These are phyloP conservation scores for Wickerhamiella infanticola DNA, from an alignment of 1,139 yeast genomes.

Conservation along the genomic window DNA sequence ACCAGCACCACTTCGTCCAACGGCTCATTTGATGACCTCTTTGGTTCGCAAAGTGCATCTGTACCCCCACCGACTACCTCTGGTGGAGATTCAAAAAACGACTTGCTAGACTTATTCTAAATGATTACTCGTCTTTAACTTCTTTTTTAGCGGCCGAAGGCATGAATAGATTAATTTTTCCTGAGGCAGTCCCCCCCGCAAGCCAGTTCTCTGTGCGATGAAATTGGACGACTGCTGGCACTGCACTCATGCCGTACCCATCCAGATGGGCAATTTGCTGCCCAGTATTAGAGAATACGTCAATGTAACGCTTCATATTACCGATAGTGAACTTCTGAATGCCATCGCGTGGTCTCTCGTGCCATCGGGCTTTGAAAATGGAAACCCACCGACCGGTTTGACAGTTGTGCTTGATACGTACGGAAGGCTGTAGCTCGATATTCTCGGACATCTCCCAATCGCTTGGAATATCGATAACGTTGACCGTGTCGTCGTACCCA, in stretches of 20 bases:
- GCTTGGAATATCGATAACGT: conserved; percentile 40
- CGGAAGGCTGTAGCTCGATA: conserved; percentile 34
- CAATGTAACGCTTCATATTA: conserved; percentile 79
- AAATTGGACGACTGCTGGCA: conserved; percentile 74
- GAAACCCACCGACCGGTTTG: conserved; percentile 97
- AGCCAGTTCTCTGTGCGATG: conserved; percentile 84
- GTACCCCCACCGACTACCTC: neutral
- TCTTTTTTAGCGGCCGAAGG: neutral
- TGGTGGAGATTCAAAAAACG: neutral
- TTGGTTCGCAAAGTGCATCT: neutral
- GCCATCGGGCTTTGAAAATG: conserved; percentile 79
- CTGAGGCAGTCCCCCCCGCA: conserved; percentile 88
- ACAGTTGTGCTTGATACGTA: conserved; percentile 68
- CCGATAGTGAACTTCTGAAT: conserved; percentile 78
- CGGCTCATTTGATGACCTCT: neutral
- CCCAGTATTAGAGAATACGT: conserved; percentile 64
- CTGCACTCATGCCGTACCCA: conserved; percentile 55
- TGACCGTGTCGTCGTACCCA: conserved; percentile 78
- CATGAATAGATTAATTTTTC: conserved; percentile 51
- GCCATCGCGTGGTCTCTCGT: conserved; percentile 48
- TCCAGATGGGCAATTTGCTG: conserved; percentile 59
- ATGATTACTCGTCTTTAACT: neutral
- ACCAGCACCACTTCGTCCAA: conserved; percentile 5
- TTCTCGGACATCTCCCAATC: conserved; percentile 16
- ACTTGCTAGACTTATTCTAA: neutral